These are phyloP conservation scores for Naegleria lovaniensis DNA, from an alignment of 208 protist species.

Conservation along the genomic window DNA sequence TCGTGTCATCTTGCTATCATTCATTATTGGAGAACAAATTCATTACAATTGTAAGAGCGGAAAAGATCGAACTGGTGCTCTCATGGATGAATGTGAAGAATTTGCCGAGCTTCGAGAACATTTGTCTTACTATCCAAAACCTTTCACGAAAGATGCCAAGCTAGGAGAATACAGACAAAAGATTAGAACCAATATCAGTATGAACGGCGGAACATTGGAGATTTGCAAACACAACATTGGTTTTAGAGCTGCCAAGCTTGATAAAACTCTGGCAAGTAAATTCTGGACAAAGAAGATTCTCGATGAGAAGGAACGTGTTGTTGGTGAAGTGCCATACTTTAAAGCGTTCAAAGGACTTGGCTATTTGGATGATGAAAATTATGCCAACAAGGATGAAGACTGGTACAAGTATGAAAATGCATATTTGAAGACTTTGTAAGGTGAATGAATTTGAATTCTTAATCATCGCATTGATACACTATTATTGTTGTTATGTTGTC, in stretches of 20 bases:
- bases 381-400: not conserved
- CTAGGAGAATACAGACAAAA: constrained; percentile 6
- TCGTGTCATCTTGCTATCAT: not conserved
- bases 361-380: not conserved
- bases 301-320: not conserved
- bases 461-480: too few species aligned
- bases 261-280: not conserved
- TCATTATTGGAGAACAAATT: constrained; percentile 23
- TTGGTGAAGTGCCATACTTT: not conserved
- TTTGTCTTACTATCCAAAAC: constrained; percentile 10
- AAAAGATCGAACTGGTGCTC: constrained; percentile 23
- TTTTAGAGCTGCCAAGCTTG: not conserved
- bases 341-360: not conserved
- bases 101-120: constrained; percentile 12
- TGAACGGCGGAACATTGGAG: constrained; percentile 3
- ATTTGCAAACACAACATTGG: not conserved
- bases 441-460: too few species aligned
- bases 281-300: not conserved
- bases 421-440: not conserved
- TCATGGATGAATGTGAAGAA: not conserved
- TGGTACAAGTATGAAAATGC: not conserved
- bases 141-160: not conserved
- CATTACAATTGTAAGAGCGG: constrained; percentile 22
- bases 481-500: too few species aligned
- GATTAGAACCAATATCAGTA: not conserved